Base-by-base conservation (phyloP, 495 filamentous ascomycete species). In the Halenospora varia region DNA sequence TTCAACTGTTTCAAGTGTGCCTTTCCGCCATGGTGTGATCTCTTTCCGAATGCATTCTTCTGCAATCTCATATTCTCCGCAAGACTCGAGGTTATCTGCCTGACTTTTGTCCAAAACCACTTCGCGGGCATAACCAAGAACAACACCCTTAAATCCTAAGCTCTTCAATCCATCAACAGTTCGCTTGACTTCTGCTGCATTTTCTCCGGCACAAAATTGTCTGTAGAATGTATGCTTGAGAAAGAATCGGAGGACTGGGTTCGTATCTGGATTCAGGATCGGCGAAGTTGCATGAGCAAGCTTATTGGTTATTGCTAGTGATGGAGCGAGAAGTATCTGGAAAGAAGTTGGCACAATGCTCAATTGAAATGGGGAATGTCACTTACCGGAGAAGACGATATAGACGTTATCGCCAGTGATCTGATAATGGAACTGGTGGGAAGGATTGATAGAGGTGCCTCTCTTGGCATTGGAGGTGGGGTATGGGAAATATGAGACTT, bases 141-240 rank as follows among this genome's bases (percentile, higher is more conserved):
- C 90, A 10, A 94, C 84, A 4, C 90, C 90, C 44, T 75, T 79
- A 62, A 86, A 91, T 9, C 90, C 90, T 17, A 91, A 74, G 29
- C 71, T 64, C 61, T 85, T 85, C 48, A 89, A 77, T 2, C 73
- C 70, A 20, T 75, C 65, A 42, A 88, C 78, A 0, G 85, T 89
- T 25, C 57, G 63, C 4, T 68, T 63, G 23, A 93, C 85, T 67
- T 92, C 86, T 0, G 60, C 53, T 0, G 76, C 70, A 46, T 82
- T 87, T 65, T 87, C 83, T 18, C 90, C 90, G 1, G 88, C 87
- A 66, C 90, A 95, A 68, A 93, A 95, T 64, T 95, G 88, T 53
- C 81, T 80, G 68, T 95, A 95, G 66, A 95, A 90, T 0, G 88
- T 93, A 54, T 83, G 78, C 57, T 88, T 87, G 25, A 95, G 75